Evolutionary conservation across 805 yeast genomes (phyloP).

Genomic region (Ogataea parapolymorpha): DNA sequence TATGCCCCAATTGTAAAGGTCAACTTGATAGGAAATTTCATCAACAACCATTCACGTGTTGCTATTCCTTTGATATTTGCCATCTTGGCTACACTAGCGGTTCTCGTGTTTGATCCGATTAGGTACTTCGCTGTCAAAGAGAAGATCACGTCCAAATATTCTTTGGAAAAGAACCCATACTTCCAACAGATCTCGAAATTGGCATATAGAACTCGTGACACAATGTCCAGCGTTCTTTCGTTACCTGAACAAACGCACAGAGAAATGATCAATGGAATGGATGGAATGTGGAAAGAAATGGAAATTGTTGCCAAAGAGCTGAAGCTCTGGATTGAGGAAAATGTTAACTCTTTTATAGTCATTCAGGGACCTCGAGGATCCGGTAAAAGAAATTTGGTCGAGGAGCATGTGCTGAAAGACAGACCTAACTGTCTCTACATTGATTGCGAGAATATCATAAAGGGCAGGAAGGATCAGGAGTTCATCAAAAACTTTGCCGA

Average conservation of each 20-base stretch:
- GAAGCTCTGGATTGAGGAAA: constrained; percentile 79
- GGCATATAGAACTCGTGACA: constrained; percentile 27
- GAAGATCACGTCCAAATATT: constrained; percentile 61
- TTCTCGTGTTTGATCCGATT: constrained; percentile 87
- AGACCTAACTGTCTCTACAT: constrained; percentile 62
- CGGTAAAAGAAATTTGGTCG: constrained; percentile 81
- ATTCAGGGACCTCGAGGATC: constrained; percentile 93
- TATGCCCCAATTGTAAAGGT: constrained; percentile 57
- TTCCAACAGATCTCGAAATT: constrained; percentile 35
- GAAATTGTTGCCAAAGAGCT: constrained; percentile 64
- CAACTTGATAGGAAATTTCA: constrained; percentile 52
- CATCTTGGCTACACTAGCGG: constrained; percentile 74
- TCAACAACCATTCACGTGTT: constrained; percentile 75
- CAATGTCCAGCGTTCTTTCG: constrained; percentile 24
- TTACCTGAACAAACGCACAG: constrained; percentile 11
- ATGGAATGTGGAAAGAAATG: constrained; percentile 64
- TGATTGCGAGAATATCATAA: constrained; percentile 75
- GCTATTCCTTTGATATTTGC: constrained; percentile 80
- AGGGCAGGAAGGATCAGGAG: constrained; percentile 69
- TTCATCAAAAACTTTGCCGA: constrained; percentile 66
- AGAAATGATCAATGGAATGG: constrained; percentile 18
- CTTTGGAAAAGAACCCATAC: constrained; percentile 44
- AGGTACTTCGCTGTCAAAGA: constrained; percentile 74
- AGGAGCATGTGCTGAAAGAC: constrained; percentile 59
- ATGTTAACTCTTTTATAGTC: constrained; percentile 84